Base-by-base conservation (phyloP, 768 basidiomycete genomes). In the Phanerodontia chrysosporium region DNA sequence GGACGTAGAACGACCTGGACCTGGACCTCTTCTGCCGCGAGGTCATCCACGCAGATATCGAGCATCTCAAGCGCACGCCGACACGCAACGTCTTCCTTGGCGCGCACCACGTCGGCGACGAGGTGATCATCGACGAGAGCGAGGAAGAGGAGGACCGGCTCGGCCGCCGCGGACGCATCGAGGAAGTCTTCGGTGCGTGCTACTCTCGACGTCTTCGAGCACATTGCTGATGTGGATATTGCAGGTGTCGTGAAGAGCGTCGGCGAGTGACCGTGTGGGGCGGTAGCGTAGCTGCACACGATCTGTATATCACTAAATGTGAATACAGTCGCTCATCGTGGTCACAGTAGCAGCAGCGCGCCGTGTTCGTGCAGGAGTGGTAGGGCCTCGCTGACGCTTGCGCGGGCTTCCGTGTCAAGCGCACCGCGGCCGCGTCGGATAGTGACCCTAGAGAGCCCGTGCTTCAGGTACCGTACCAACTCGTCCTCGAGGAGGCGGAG, bases 11-110 rank as follows among this genome's bases (percentile, higher is more conserved):
- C 64, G 86, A 87, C 63, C 78, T 87, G 30, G 85, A 87, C 63
- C 76, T 87, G 22, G 86, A 87, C 68, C 69, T 85, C 49, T 85
- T 86, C 74, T 85, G 82, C 67, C 75, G 73, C 24, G 77, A 79
- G 24, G 79, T 87, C 61, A 74, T 87, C 49, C 78, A 77, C 49
- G 70, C 73, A n/a, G 84, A 87, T 64, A 77, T 87, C 45, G 78
- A 78, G 60, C 78, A 78, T 25, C 75, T 86, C 49, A 81, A 79
- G 65, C 63, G 65, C 9, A 77, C 80, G n/a, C 78, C 79, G 8
- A 80, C 79, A 64, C 67, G 78, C 54, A 83, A 86, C 66, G 78
- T 59, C 0, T 63, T 58, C 51, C 58, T 68, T 18, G 60, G 60
- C 28, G 42, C 55, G 18, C 58, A 49, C 55, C 64, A 59, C 27